Base-by-base conservation (phyloP, 2,329 filamentous ascomycete genomes). In the Daldinia sp. region DNA sequence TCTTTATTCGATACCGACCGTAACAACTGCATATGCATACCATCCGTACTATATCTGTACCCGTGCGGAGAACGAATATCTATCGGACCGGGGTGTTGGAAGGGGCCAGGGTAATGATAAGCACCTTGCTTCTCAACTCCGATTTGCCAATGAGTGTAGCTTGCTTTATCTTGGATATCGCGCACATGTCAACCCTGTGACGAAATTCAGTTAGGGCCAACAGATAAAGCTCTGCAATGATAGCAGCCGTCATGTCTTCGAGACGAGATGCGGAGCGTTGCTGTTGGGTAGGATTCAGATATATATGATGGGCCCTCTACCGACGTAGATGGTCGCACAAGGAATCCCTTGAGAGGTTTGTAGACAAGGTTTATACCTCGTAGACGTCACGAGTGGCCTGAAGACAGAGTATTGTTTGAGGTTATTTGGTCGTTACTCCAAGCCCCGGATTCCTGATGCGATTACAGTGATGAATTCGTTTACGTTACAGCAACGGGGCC, bases 41-140 rank as follows among this genome's bases (percentile, higher is more conserved):
- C n/a, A 32, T 48, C 7, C 30, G n/a, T 35, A 25, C 13, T n/a
- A n/a, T 41, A 3, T 17, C 15, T 27, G 17, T 32, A 34, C n/a
- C 59, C 49, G 45, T 52, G 60, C 52, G 51, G 52, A 56, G 49
- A 52, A 47, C 15, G 54, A 21, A 45, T 10, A 23, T 21, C 4
- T 30, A 27, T 59, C 55, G 52, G 55, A 43, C 47, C 52, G 55
- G 51, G 25, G 29, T 27, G 11, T 47, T 52, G 8, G 19, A 61
- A 5, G 21, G 21, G 52, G 55, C 62, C 58, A 59, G 62, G 62
- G 65, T 62, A 34, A 50, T 61, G 65, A 67, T 67, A 65, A 67
- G 65, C 51, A 63, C 52, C 53, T 48, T 52, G 52, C 25, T 39
- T 41, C 51, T 37, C 23, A 37, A 29, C 39, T 11, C 30, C n/a